Conservation (phyloP, 805 yeast genomes). For the Wickerhamiella azymoides region DNA sequence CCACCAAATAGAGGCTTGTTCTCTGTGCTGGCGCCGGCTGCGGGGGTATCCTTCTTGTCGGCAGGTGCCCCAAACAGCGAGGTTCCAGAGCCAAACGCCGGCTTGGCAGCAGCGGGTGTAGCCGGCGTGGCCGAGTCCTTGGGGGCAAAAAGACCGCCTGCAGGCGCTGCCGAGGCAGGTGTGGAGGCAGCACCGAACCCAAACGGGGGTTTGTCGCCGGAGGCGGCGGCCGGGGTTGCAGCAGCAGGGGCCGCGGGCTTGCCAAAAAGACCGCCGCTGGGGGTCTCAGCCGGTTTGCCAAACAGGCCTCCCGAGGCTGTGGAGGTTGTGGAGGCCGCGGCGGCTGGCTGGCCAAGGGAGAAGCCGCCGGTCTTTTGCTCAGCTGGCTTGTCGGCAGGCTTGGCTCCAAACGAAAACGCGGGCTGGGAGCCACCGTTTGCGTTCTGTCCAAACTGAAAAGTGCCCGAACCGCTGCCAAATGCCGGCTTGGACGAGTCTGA, state of each 20-base stretch:
- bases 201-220: conserved; percentile 4
- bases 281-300: conserved; percentile 12
- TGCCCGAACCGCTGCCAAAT: background rate
- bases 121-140: conserved; percentile 12
- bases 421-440: too few relatives aligned
- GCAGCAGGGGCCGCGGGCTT: conserved; percentile 4
- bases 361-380: background rate
- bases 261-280: background rate
- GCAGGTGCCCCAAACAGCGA: conserved; percentile 7
- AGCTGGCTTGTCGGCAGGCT: background rate
- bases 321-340: background rate
- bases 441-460: background rate
- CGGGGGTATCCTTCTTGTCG: conserved; percentile 5
- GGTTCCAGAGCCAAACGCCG: conserved; percentile 12
- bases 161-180: conserved; percentile 9
- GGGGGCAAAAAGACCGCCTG: conserved; percentile 10
- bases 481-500: background rate
- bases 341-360: conserved; percentile 3
- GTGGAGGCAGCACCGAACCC: conserved; percentile 1
- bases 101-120: conserved; percentile 10
- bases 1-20: background rate
- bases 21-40: background rate
- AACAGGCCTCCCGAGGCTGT: conserved; percentile 6
- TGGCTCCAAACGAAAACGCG: background rate
- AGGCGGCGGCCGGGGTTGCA: conserved; percentile 11